These are phyloP conservation scores for Phaeosphaeria sp. DNA, from an alignment of 2,329 filamentous ascomycete genomes.

Conservation along the genomic window DNA sequence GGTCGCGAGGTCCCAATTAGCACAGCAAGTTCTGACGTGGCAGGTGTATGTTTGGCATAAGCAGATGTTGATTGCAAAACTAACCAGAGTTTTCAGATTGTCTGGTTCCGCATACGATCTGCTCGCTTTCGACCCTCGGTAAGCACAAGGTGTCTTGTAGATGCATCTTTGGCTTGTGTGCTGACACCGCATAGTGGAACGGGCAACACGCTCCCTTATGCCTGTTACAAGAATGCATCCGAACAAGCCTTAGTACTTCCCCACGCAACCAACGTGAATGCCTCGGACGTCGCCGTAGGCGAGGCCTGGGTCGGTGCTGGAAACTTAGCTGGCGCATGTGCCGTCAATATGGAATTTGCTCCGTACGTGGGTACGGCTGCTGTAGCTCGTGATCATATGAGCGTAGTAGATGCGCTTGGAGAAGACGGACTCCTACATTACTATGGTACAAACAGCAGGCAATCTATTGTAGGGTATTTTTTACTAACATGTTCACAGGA, in stretches of 20 bases:
- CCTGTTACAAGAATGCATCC: neutral
- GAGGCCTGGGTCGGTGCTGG: neutral
- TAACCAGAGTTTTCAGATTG: neutral
- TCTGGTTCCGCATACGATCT: neutral
- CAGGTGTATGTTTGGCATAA: neutral
- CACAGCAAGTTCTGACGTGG: neutral
- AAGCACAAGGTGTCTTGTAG: neutral
- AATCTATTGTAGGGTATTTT: neutral
- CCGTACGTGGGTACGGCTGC: neutral
- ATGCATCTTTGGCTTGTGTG: neutral
- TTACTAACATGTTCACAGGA: neutral
- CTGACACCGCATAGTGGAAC: neutral
- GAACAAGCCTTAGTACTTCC: neutral
- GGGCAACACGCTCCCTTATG: neutral
- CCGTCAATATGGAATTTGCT: neutral
- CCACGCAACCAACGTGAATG: neutral
- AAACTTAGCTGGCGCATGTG: neutral
- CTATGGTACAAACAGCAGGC: neutral
- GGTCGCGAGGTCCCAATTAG: neutral
- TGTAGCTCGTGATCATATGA: neutral
- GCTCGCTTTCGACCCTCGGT: neutral
- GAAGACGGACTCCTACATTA: neutral
- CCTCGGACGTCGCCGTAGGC: neutral
- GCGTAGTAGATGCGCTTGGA: constrained; percentile 1
- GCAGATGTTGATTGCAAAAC: neutral